Percentiles rank a stretch among this genome's conserved stretches.
These are phyloP conservation scores for Trichosporon sp. DNA, from an alignment of 1,284 basidiomycete species.

Conservation along the genomic window DNA sequence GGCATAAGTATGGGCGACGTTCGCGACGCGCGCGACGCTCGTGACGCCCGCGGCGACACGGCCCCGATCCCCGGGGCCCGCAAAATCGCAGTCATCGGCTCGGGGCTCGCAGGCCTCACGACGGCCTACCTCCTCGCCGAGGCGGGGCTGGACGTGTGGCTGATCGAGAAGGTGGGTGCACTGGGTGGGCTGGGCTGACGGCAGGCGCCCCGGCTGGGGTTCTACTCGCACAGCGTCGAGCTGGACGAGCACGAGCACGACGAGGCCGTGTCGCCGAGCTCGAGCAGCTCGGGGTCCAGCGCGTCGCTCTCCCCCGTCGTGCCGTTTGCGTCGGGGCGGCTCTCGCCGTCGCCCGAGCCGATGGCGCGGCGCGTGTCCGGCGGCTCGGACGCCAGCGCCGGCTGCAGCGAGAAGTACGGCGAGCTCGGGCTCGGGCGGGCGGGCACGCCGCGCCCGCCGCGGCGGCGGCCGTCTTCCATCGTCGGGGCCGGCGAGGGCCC, in stretches of 20 bases:
- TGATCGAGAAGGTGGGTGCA: slow-evolving; percentile 66
- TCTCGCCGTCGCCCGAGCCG: neutral
- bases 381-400: neutral
- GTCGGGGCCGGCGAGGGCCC: neutral
- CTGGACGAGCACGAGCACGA: slow-evolving; percentile 3
- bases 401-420: neutral
- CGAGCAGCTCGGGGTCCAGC: neutral
- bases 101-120: slow-evolving; percentile 66
- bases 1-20: neutral
- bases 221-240: slow-evolving; percentile 39
- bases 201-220: slow-evolving; percentile 27
- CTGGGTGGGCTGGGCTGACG: slow-evolving; percentile 8
- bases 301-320: neutral
- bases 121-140: slow-evolving; percentile 58
- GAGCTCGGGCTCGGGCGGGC: too few relatives aligned
- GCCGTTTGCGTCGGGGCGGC: too few relatives aligned
- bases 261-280: neutral
- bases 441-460: too few relatives aligned
- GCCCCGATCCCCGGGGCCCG: slow-evolving; percentile 4
- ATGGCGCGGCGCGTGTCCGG: neutral
- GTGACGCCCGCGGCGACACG: too few relatives aligned
- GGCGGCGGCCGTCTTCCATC: neutral
- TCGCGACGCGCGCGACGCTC: too few relatives aligned
- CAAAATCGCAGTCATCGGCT: slow-evolving; percentile 61
- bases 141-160: slow-evolving; percentile 59